Percentiles rank a stretch among this genome's conserved stretches.
These are phyloP conservation scores for Solanum gracilifrons DNA, from an alignment of 257 asterid species.

Conservation along the genomic window DNA sequence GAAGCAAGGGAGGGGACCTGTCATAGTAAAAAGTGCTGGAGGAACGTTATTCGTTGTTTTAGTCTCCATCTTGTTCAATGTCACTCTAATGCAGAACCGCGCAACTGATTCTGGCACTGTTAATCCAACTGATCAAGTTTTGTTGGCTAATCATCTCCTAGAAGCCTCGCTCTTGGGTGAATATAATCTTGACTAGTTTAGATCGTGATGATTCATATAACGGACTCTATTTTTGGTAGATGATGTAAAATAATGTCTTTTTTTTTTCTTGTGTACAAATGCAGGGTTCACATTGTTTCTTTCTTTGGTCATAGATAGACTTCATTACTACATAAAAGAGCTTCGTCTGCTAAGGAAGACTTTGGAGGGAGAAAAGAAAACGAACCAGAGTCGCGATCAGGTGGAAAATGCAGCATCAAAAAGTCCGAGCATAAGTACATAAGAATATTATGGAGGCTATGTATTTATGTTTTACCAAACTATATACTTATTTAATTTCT, in stretches of 20 bases:
- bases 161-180: slow-evolving; percentile 62
- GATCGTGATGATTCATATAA: not conserved
- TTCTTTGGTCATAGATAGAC: slow-evolving; percentile 21
- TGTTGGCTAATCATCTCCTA: slow-evolving; percentile 54
- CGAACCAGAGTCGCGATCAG: not conserved
- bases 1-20: slow-evolving; percentile 71
- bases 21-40: slow-evolving; percentile 58
- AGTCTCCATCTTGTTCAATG: slow-evolving; percentile 33
- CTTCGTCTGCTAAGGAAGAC: slow-evolving; percentile 5
- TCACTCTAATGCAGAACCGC: slow-evolving; percentile 34
- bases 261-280: not conserved
- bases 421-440: not conserved
- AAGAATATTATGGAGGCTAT: not conserved
- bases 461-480: not conserved
- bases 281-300: slow-evolving; percentile 22
- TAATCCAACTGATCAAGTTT: slow-evolving; percentile 66
- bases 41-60: slow-evolving; percentile 49
- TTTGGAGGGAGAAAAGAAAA: slow-evolving; percentile 9
- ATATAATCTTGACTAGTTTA: not conserved
- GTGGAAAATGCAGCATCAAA: not conserved
- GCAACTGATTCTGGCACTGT: slow-evolving; percentile 26
- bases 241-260: not conserved
- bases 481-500: not conserved
- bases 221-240: not conserved
- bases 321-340: slow-evolving; percentile 20